Evolutionary conservation across 2,329 filamentous ascomycete genomes (phyloP).

Genomic region (Sclerotinia sclerotiorum): DNA sequence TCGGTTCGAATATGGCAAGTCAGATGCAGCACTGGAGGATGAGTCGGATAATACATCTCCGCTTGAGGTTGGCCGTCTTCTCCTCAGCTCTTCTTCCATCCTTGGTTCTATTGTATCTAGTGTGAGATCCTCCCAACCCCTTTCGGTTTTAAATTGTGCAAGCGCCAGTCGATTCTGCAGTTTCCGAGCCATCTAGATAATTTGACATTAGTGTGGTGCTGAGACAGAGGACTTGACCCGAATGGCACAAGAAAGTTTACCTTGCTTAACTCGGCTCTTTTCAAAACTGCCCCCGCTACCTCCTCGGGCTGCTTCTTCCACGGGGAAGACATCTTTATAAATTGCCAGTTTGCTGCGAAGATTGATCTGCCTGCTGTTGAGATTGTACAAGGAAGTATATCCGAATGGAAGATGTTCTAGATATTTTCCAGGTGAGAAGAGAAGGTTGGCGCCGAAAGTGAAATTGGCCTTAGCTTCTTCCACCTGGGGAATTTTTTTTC

Average conservation of each 20-base stretch:
- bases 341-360: conserved; percentile 1
- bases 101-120: conserved; percentile 84
- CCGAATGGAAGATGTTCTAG: conserved; percentile 9
- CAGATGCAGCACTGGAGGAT: conserved; percentile 74
- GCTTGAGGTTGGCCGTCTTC: conserved; percentile 58
- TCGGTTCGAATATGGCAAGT: conserved; percentile 64
- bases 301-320: conserved; percentile 63
- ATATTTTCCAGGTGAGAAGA: conserved; percentile 19
- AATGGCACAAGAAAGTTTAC: conserved; percentile 47
- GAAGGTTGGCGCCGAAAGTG: conserved; percentile 28
- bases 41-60: conserved; percentile 83
- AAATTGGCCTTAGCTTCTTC: conserved; percentile 21
- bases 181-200: conserved; percentile 80
- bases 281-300: conserved; percentile 67
- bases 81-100: conserved; percentile 73
- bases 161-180: conserved; percentile 92
- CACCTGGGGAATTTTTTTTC: conserved; percentile 20
- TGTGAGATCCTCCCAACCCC: conserved; percentile 89
- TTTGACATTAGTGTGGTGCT: conserved; percentile 28
- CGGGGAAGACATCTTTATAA: conserved; percentile 54
- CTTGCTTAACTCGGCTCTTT: conserved; percentile 73
- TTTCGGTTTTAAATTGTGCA: conserved; percentile 95
- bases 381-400: not conserved
- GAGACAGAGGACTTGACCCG: not conserved
- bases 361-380: not conserved